phyloP scores from a whole-genome alignment of 176 grass and related monocot species.

The Saccharum officinarum region DNA sequence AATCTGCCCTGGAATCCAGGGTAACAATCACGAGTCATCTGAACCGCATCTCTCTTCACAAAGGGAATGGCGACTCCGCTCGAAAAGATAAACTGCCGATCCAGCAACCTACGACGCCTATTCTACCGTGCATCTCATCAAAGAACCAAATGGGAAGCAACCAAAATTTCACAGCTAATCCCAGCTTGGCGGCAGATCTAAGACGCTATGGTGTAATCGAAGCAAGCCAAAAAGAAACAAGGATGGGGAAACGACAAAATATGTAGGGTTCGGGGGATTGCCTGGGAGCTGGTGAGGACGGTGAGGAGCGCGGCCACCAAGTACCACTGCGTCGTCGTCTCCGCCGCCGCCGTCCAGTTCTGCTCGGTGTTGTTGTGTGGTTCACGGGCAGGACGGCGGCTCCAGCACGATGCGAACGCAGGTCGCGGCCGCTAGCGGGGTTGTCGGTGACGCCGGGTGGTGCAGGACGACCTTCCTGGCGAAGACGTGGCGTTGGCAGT shows the following conservation, averaged over 20 bases:
- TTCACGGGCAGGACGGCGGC: background rate
- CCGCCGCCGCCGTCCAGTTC: background rate
- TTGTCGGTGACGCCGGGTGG: background rate
- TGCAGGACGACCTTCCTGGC: background rate
- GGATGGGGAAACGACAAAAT: background rate
- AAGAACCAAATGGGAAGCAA: background rate
- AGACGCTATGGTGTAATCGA: background rate
- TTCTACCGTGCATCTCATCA: background rate
- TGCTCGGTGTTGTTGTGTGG: background rate
- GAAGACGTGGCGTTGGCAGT: background rate
- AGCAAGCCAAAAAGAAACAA: background rate
- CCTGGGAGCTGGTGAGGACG: conserved; percentile 95
- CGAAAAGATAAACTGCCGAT: background rate
- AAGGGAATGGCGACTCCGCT: background rate
- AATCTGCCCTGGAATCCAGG: background rate
- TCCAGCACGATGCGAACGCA: background rate
- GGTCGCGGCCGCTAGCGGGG: background rate
- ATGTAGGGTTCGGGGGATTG: background rate
- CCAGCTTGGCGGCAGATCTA: background rate
- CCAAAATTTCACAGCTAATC: background rate
- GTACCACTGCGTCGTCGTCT: conserved; percentile 74
- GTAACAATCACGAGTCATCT: background rate
- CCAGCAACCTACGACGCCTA: background rate
- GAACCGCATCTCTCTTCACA: background rate
- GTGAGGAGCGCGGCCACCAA: conserved; percentile 84